These are phyloP conservation scores for Sistotremastrum niveocremeum DNA, from an alignment of 768 basidiomycete species.

Conservation along the genomic window DNA sequence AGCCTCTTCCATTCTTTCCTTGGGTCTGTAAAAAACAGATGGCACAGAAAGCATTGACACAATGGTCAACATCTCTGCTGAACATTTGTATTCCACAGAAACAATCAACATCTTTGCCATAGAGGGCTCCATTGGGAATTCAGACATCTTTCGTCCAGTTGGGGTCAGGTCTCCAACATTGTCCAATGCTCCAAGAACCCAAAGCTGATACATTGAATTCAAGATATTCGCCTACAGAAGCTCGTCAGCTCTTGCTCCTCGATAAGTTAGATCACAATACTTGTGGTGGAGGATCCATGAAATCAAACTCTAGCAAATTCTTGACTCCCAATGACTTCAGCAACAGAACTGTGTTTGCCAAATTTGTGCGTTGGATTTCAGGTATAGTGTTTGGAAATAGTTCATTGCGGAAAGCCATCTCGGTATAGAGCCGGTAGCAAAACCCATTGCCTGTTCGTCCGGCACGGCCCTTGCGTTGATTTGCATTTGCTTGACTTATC, in stretches of 20 bases:
- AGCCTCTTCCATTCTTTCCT: constrained; percentile 94
- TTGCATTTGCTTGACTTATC: constrained; percentile 97
- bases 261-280: constrained; percentile 21
- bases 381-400: constrained; percentile 93
- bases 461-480: constrained; percentile 90
- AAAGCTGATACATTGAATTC: constrained; percentile 99
- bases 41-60: constrained; percentile 99
- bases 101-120: constrained; percentile 99
- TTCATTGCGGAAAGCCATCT: constrained; percentile 94
- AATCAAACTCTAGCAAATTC: constrained; percentile 95
- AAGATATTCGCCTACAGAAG: constrained; percentile 62
- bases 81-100: constrained; percentile 87
- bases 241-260: background rate
- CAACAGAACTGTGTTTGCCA: constrained; percentile 91
- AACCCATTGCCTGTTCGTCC: constrained; percentile 96
- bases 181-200: constrained; percentile 96
- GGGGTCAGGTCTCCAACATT: constrained; percentile 94
- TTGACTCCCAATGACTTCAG: constrained; percentile 96
- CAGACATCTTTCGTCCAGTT: constrained; percentile 91
- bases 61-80: constrained; percentile 92
- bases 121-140: constrained; percentile 98
- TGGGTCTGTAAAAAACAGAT: constrained; percentile 93
- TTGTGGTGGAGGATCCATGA: constrained; percentile 99
- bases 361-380: constrained; percentile 94
- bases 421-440: constrained; percentile 95